These are phyloP conservation scores for Chaetothyriales sp. DNA, from an alignment of 2,329 filamentous ascomycete species.

Conservation along the genomic window DNA sequence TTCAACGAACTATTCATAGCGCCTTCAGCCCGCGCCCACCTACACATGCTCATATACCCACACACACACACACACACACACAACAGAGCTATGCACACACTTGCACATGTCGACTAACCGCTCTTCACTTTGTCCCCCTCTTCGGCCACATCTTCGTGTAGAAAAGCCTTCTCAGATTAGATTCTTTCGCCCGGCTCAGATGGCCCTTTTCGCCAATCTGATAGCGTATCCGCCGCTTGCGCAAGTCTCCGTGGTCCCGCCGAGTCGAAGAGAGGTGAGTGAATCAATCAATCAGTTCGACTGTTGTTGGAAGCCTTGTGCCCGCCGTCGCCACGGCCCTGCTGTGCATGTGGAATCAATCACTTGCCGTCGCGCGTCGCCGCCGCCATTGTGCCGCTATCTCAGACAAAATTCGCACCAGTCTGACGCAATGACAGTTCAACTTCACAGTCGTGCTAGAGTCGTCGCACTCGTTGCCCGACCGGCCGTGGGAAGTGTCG, in stretches of 20 bases:
- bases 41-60: neutral
- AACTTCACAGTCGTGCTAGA: slow-evolving; percentile 58
- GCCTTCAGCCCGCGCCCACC: neutral
- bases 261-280: slow-evolving; percentile 27
- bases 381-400: too few relatives aligned
- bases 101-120: neutral
- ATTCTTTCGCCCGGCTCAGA: slow-evolving; percentile 28
- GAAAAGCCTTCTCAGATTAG: slow-evolving; percentile 21
- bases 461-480: slow-evolving; percentile 41
- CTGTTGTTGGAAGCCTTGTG: too few relatives aligned
- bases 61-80: neutral
- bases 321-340: neutral
- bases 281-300: neutral
- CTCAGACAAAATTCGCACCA: neutral
- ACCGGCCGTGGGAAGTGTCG: slow-evolving; percentile 55
- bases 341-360: neutral
- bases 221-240: slow-evolving; percentile 59
- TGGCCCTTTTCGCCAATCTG: slow-evolving; percentile 41
- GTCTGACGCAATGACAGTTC: slow-evolving; percentile 27
- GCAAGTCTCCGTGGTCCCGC: slow-evolving; percentile 51
- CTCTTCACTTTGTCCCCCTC: slow-evolving; percentile 4
- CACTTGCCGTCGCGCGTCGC: neutral
- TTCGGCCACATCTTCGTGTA: slow-evolving; percentile 1
- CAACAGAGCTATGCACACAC: neutral
- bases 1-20: neutral